Percentiles rank a stretch among this genome's conserved stretches.
These are phyloP conservation scores for rapeseed (Brassica napus) DNA, from an alignment of 345 rosid species.

Conservation along the genomic window Da-Ae NC_063435.1:4149001-4149500, in stretches of 20 bases:
- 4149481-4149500: neutral
- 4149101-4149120: too few relatives aligned
- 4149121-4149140: too few relatives aligned
- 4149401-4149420: conserved; percentile 9
- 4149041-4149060: too few relatives aligned
- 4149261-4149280: conserved; percentile 19
- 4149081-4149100: too few relatives aligned
- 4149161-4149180: too few relatives aligned
- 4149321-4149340: conserved; percentile 5
- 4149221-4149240: too few relatives aligned
- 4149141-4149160: too few relatives aligned
- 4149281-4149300: conserved; percentile 30
- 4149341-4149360: conserved; percentile 3
- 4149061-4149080: too few relatives aligned
- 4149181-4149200: too few relatives aligned
- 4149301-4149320: conserved; percentile 10
- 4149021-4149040: too few relatives aligned
- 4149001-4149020: too few relatives aligned
- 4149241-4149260: conserved; percentile 11
- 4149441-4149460: conserved; percentile 8
- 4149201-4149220: too few relatives aligned
- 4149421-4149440: neutral
- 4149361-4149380: conserved; percentile 14
- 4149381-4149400: conserved; percentile 5
- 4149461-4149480: neutral